phyloP scores from a whole-genome alignment of 208 protist species.

The Leishmania arabica region DNA sequence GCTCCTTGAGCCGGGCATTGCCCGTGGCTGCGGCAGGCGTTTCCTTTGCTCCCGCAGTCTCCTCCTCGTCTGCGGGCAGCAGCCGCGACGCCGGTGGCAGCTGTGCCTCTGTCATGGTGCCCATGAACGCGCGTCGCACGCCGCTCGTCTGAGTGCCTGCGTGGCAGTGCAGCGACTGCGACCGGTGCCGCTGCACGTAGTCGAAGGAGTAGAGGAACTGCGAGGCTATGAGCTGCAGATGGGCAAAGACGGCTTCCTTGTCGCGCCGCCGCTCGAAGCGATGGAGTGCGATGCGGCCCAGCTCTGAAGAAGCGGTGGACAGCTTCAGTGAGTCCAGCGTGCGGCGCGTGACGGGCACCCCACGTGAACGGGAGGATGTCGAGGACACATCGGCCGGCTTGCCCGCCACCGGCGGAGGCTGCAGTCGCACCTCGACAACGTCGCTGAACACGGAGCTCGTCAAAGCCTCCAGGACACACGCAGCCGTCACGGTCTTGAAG shows the following conservation, averaged over 20 bases:
- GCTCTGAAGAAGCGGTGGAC: slow-evolving; percentile 12
- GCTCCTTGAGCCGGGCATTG: neutral
- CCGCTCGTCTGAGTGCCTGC: slow-evolving; percentile 49
- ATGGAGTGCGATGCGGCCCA: slow-evolving; percentile 29
- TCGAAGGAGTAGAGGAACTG: slow-evolving; percentile 48
- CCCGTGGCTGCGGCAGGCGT: neutral
- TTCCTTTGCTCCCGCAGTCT: neutral
- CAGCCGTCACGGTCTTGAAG: slow-evolving; percentile 10
- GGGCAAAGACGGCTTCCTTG: slow-evolving; percentile 42
- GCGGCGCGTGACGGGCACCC: slow-evolving; percentile 8
- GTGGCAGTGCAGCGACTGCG: slow-evolving; percentile 3
- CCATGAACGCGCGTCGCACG: slow-evolving; percentile 27
- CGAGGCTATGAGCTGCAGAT: slow-evolving; percentile 35
- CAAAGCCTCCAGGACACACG: slow-evolving; percentile 10
- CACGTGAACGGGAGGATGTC: slow-evolving; percentile 13
- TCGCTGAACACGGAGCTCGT: slow-evolving; percentile 23
- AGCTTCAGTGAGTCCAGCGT: slow-evolving; percentile 9
- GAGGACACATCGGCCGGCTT: neutral
- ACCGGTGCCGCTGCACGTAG: slow-evolving; percentile 17
- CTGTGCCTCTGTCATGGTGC: slow-evolving; percentile 34
- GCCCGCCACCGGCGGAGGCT: neutral
- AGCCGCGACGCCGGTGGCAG: neutral
- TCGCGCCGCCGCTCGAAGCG: slow-evolving; percentile 46
- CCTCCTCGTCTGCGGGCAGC: neutral
- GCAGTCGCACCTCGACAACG: slow-evolving; percentile 34